Conservation (phyloP, 2,329 filamentous ascomycete species). For the Ceratocystis harringtonii region DNA sequence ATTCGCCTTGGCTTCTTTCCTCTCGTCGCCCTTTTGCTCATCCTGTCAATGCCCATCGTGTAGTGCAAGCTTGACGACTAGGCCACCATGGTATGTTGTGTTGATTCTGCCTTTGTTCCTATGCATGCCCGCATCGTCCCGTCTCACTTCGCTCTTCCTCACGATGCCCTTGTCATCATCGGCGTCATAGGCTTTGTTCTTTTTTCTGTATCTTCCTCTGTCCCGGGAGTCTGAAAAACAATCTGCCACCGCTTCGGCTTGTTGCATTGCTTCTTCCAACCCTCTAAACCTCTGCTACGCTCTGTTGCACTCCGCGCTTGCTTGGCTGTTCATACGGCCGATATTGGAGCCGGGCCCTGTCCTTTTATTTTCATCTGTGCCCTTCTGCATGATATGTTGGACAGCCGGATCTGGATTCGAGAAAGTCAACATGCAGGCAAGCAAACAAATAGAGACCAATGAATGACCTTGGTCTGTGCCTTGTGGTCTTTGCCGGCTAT, state of each 20-base stretch:
- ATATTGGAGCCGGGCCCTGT: not conserved
- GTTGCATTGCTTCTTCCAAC: not conserved
- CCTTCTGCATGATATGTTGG: not conserved
- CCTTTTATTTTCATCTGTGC: not conserved
- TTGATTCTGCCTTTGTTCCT: not conserved
- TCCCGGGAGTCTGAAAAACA: not conserved
- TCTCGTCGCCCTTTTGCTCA: not conserved
- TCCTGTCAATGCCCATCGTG: slow-evolving; percentile 2
- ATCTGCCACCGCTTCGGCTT: not conserved
- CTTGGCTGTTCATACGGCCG: not conserved
- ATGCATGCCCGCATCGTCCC: not conserved
- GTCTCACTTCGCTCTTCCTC: not conserved
- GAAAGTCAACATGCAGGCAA: not conserved
- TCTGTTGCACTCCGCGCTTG: too few relatives aligned
- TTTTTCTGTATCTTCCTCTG: not conserved
- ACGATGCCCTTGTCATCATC: not conserved
- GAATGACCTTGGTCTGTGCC: not conserved
- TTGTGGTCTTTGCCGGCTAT: not conserved
- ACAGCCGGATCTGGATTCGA: not conserved
- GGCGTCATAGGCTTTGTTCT: not conserved
- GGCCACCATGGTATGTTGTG: not conserved
- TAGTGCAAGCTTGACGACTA: not conserved
- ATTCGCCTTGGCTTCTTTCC: not conserved
- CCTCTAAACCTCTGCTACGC: not conserved
- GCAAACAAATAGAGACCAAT: not conserved